Conservation (phyloP, 2,329 filamentous ascomycete genomes). For the Diaporthe vexans region DNA sequence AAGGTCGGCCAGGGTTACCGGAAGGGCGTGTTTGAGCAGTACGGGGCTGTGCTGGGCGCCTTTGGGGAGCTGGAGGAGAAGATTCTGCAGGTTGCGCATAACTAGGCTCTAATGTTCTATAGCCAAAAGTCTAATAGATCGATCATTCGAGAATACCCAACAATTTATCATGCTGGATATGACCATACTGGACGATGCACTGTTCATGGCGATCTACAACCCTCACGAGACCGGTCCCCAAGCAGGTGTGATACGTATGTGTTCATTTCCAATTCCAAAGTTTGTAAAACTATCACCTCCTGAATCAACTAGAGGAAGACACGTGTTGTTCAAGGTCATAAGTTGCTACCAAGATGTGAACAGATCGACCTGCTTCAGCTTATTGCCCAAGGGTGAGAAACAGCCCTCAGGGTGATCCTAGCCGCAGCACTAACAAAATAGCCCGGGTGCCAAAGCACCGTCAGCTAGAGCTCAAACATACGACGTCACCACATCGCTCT, state of each 20-base stretch:
- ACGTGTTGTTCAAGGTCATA: no score
- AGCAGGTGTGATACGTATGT: background rate
- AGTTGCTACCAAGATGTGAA: background rate
- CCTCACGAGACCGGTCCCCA: background rate
- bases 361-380: background rate
- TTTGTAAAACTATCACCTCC: background rate
- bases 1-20: slow-evolving; percentile 87
- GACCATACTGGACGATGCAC: background rate
- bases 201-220: background rate
- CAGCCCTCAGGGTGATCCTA: background rate
- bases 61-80: slow-evolving; percentile 82
- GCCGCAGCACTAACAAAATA: slow-evolving; percentile 18
- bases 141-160: background rate
- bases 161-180: background rate
- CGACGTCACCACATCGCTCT: slow-evolving; percentile 37
- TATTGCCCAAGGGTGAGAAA: background rate
- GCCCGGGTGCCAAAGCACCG: background rate
- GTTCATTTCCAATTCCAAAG: background rate
- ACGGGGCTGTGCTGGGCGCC: slow-evolving; percentile 81
- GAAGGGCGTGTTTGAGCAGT: slow-evolving; percentile 79
- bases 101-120: slow-evolving; percentile 39
- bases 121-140: background rate
- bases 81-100: slow-evolving; percentile 66
- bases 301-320: background rate
- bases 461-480: slow-evolving; percentile 10